Conservation (phyloP, 2,329 filamentous ascomycete genomes). For the Penicillium sp. region DNA sequence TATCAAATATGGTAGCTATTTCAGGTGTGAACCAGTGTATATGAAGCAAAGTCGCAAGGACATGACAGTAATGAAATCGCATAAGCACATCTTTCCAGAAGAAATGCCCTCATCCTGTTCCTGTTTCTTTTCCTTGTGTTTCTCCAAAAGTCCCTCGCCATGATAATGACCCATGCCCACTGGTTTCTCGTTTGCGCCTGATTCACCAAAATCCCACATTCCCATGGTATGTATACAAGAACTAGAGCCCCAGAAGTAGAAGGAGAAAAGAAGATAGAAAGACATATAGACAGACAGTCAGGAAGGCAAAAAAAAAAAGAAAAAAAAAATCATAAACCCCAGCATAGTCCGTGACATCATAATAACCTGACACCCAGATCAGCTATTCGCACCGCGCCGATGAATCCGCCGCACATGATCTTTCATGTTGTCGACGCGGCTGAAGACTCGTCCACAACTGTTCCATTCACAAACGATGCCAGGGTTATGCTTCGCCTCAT, state of each 20-base stretch:
- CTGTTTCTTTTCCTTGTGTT: background rate
- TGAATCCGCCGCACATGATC: constrained; percentile 49
- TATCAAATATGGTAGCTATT: no score
- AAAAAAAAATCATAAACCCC: background rate
- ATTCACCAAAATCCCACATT: constrained; percentile 8
- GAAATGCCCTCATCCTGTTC: background rate
- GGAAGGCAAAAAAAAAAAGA: background rate
- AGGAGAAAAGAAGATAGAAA: constrained; percentile 1
- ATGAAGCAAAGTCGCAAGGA: no score
- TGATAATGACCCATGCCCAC: no score
- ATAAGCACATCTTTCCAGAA: no score
- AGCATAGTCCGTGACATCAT: background rate
- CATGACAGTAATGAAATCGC: no score
- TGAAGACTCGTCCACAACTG: constrained; percentile 58
- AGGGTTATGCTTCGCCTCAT: constrained; percentile 63
- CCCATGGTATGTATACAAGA: constrained; percentile 8
- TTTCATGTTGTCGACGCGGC: constrained; percentile 61
- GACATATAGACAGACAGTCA: no score
- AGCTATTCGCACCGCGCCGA: constrained; percentile 17
- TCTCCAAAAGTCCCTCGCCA: no score
- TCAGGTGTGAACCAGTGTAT: no score
- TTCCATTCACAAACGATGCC: constrained; percentile 59
- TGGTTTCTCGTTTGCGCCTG: no score
- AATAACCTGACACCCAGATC: no score
- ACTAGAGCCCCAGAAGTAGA: background rate